Evolutionary conservation across 805 yeast species (phyloP), one percentile per base, ranked within the genome.

Genomic region (Metahyphopichia silvanorum): DNA sequence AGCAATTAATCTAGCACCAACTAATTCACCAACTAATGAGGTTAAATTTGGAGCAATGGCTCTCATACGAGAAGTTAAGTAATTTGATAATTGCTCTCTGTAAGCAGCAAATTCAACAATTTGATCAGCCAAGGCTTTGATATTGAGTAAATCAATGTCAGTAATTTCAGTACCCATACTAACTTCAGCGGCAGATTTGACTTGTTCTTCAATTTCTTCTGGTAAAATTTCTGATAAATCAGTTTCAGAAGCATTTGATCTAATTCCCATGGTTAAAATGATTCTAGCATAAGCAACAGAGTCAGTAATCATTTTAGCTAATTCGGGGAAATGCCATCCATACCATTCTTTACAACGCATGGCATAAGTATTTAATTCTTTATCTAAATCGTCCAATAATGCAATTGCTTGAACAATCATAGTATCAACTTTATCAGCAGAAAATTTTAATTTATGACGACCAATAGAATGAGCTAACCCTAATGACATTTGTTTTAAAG

Each of bases 271-370:
- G 50, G 82, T 74, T 66, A 88, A 76, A 57, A 93, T 86, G 49
- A 88, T 85, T 71, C 94, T 83, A 41, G 98, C 98, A 63, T 80
- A 91, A 29, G 97, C 97, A 51, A 86, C 91, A 46, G 96, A 89
- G 68, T 91, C 98, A 47, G 83, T 80, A 51, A 93, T 85, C 62
- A 91, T 87, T 76, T 93, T 93, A 53, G 97, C 96, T 79, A 93
- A 79, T 67, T 93, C 98, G 24, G 98, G 98, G 82, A 93, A 93
- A 67, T 93, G 98, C 98, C 98, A 93, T 46, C 98, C 98, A 69
- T 93, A 93, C 98, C 98, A 93, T 71, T 93, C 98, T 71, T 91
- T 93, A 69, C 91, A 79, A 72, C 98, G 82, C 98, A 93, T 93
- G 47, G 98, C 96, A 54, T 91, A 93, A 33, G 97, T 93, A 71